These are phyloP conservation scores for Beauveria bassiana DNA, from an alignment of 2,329 filamentous ascomycete species.

Conservation along the genomic window DNA sequence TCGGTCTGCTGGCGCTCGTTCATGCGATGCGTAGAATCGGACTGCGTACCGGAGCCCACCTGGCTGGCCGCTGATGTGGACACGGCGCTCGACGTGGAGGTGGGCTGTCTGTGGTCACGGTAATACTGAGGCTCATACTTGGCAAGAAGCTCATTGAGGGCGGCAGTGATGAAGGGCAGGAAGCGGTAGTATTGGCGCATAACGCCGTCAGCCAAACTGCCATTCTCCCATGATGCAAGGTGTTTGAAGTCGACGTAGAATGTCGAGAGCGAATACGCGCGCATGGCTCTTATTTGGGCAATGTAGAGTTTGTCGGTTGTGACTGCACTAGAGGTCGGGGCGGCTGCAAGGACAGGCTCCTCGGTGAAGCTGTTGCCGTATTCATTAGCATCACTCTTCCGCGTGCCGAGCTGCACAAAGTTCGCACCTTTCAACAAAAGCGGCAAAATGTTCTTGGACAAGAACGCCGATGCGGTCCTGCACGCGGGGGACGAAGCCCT, in stretches of 20 bases:
- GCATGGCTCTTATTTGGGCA: conserved; percentile 73
- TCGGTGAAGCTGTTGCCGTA: conserved; percentile 53
- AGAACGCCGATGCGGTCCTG: conserved; percentile 69
- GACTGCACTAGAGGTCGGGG: conserved; percentile 59
- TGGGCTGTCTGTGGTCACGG: conserved; percentile 80
- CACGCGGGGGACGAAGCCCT: conserved; percentile 56
- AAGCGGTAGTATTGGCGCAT: conserved; percentile 92
- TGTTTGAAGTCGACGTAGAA: conserved; percentile 86
- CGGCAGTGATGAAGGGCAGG: conserved; percentile 80
- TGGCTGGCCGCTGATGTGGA: conserved; percentile 61
- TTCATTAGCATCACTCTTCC: not conserved
- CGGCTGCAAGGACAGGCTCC: conserved; percentile 55
- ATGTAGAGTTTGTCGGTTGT: conserved; percentile 79
- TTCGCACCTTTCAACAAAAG: conserved; percentile 67
- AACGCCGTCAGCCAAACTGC: conserved; percentile 76
- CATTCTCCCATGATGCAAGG: conserved; percentile 67
- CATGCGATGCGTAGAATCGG: conserved; percentile 65
- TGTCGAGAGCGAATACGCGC: conserved; percentile 67
- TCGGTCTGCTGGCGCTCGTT: conserved; percentile 94
- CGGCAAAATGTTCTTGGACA: conserved; percentile 69
- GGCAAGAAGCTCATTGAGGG: conserved; percentile 84
- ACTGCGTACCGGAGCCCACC: conserved; percentile 52
- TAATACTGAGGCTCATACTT: conserved; percentile 95
- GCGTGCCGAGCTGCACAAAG: not conserved
- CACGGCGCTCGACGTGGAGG: conserved; percentile 58